A percentile compares a stretch with the other conserved stretches of the same genome.
Evolutionary conservation across 768 basidiomycete species (phyloP).

Genomic region (Lactarius akahatsu): DNA sequence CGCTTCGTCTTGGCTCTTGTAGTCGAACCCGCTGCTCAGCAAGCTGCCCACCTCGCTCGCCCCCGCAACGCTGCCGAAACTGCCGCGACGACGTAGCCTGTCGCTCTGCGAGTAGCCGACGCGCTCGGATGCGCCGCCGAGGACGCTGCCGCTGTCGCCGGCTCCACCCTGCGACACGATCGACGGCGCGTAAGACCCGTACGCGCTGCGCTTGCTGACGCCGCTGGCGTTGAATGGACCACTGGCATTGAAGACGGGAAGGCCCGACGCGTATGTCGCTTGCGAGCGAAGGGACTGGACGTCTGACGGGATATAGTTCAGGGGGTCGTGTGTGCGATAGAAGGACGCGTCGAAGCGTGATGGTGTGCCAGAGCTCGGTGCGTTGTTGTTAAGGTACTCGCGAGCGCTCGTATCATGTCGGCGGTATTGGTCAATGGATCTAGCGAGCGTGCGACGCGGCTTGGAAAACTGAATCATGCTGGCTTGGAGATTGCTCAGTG

Average conservation of each 20-base stretch:
- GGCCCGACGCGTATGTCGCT: conserved; percentile 90
- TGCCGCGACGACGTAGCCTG: conserved; percentile 72
- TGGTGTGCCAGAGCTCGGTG: conserved; percentile 72
- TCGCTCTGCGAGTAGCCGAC: conserved; percentile 92
- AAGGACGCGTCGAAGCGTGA: conserved; percentile 95
- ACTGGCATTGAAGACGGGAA: conserved; percentile 75
- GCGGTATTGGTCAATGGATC: conserved; percentile 91
- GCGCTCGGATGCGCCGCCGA: conserved; percentile 43
- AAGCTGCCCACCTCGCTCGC: conserved; percentile 72
- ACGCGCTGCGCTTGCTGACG: conserved; percentile 63
- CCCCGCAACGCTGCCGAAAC: conserved; percentile 74
- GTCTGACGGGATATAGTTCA: conserved; percentile 93
- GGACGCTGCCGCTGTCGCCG: conserved; percentile 52
- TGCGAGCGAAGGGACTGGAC: conserved; percentile 95
- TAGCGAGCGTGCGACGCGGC: conserved; percentile 83
- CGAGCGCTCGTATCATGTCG: conserved; percentile 90
- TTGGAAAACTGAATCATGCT: conserved; percentile 99
- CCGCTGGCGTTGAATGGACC: conserved; percentile 71
- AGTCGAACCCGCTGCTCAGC: conserved; percentile 64
- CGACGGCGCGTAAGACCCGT: conserved; percentile 84
- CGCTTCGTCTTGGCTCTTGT: conserved; percentile 87
- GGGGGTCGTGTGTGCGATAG: conserved; percentile 91
- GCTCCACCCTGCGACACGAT: conserved; percentile 89
- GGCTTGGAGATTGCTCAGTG: conserved; percentile 91
- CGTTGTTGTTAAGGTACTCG: conserved; percentile 54